Base-by-base conservation (phyloP, 768 basidiomycete genomes). In the Pisolithus albus region DNA sequence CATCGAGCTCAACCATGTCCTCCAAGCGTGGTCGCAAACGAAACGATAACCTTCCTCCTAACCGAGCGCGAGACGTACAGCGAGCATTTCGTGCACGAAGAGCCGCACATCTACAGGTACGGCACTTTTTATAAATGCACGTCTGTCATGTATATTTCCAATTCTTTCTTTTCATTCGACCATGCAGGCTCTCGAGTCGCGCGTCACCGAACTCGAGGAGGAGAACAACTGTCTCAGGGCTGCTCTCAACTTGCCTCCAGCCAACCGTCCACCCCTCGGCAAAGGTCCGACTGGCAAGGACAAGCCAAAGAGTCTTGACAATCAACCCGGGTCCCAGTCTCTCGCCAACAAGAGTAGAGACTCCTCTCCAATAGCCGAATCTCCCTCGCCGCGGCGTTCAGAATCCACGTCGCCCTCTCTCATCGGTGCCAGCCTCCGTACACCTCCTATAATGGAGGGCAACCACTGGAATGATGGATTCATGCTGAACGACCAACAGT, bases 201-300 rank as follows among this genome's bases (percentile, higher is more conserved):
- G 90, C 62, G 88, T 92, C 40, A 67, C 80, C 47, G 87, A 88
- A 65, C 79, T 94, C 40, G 90, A 94, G 70, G 82, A 84, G 54
- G 91, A 94, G 72, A 92, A 92, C 63, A 73, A 72, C 41, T 79
- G 75, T 58, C 76, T 93, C 45, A 81, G 91, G 41, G 79, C 81
- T 45, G 79, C 81, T 19, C 75, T 92, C 51, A 82, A 79, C 59
- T 71, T 92, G 23, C 86, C 88, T 0, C 85, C 86, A 19, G 84
- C 88, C 54, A 80, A 77, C 62, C 76, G 89, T 57, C 78, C 80
- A 16, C 69, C 82, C 2, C 75, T 92, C 46, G 90, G 89, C 42
- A 89, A 83, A 70, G 89, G 89, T 44, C 90, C 89, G 24, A 92
- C 89, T 0, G 89, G 89, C 32, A 89, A 90, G 67, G 89, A 92